Base-by-base conservation (phyloP, 2,329 filamentous ascomycete genomes). In the Pseudocercospora macadamiae region DNA sequence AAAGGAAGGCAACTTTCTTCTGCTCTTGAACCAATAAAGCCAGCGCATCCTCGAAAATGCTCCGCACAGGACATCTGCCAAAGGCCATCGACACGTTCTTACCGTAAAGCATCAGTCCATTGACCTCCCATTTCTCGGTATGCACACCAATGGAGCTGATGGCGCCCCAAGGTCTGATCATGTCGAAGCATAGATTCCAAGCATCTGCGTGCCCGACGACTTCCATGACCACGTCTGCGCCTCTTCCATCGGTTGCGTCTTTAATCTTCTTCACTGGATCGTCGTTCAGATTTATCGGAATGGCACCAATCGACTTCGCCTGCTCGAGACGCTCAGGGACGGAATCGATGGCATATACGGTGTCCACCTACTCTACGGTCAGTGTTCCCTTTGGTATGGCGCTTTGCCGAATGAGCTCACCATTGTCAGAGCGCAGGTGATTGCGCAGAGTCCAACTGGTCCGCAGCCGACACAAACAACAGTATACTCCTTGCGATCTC, bases 391-490 rank as follows among this genome's bases (percentile, higher is more conserved):
- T 12, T 19, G 2, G 9, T 9, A 9, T 12, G n/a, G 9, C 4
- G 12, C 39, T 45, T 4, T 2, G 44, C 12, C 1, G 10, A 3
- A 6, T n/a, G 39, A 12, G 14, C 45, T 8, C 23, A 49, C 67
- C 68, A 73, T 71, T 3, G 67, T 71, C 55, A 70, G 49, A 12
- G 69, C 70, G 23, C 58, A 64, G 8, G 69, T 70, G 32, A 72
- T 71, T 9, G 92, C 91, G 73, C 93, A 96, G 10, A 96, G 82
- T 1, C 91, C 93, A 3, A 96, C 80, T 0, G 79, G 80, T 1
- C 93, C 93, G 70, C 92, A 96, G 4, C 93, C 93, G 59, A 96
- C 84, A 18, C 96, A 78, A 1, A 96, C 89, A 0, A 91, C 86
- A 0, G 88, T 90, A 60, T 86, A 84, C 47, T 90, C 84, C 16